Base-by-base conservation (phyloP, 805 yeast species). In the Allodekkera sacchari region DNA sequence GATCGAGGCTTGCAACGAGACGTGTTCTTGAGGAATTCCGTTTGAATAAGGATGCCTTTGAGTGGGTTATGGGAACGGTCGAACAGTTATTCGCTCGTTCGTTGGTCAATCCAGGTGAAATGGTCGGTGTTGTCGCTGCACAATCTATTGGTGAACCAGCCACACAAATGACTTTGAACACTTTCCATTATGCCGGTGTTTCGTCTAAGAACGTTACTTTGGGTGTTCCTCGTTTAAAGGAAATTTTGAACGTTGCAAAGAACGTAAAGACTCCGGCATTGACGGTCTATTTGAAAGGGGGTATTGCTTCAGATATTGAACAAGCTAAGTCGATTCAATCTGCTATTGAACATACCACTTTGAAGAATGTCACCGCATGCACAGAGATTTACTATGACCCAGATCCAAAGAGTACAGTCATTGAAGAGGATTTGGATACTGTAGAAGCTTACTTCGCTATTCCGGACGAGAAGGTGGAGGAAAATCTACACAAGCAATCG, bases 181-280 rank as follows among this genome's bases (percentile, higher is more conserved):
- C 96, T 47, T 88, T 87, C 88, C 96, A 87, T 67, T 87, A 84
- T 67, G 96, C 96, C 12, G 96, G 96, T 79, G 96, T 87, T 38
- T 87, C 95, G 21, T 83, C 95, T 3, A 87, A 85, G 78, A 87
- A 87, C 58, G 96, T 87, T 41, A 87, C 96, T 3, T 74, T 89
- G 43, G 96, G 96, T 75, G 96, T 87, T 53, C 96, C 96, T 38
- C 94, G 96, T 71, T 72, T 88, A 59, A 88, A 88, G 74, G 97
- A 88, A 66, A 92, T 92, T 74, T 73, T 92, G 60, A 89, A 89
- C 57, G 98, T 92, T 43, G 99, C 99, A 8, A 92, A 92, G 66
- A 89, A 84, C 50, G 88, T 92, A 70, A 92, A 89, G 63, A 92
- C 99, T n/a, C 99, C 99, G n/a, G 94, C 96, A 10, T 68, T 89